Base-by-base conservation (phyloP, 169 alveolate species). In the Cryptosporidium baileyi region DNA sequence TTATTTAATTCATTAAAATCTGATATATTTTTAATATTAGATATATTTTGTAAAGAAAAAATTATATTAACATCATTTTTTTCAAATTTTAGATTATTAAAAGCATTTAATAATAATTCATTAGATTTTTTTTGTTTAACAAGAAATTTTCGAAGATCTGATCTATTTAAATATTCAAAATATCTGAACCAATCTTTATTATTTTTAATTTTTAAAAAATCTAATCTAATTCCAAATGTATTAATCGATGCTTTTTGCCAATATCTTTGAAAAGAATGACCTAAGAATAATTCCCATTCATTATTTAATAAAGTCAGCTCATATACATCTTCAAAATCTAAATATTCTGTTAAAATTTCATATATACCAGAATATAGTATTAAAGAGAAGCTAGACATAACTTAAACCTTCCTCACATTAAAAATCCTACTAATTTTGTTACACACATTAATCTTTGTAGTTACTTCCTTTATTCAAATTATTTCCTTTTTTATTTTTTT, bases 241-340 rank as follows among this genome's bases (percentile, higher is more conserved):
- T 49, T 9, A 47, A 49, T 34, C 1, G 82, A 45, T 44, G 63
- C 82, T 49, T 36, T 67, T 45, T 52, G 32, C 82, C 82, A 67
- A 32, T 49, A 67, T 67, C 34, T 67, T 8, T 41, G 60, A 67
- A 49, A 49, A 26, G 63, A 30, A 28, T 57, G 60, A 9, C 82
- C 82, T 38, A 67, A 15, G 17, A 41, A 51, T 17, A 32, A 22
- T 19, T 38, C 36, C 82, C 82, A 67, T 52, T 47, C 82, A 19
- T 44, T 34, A 67, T 40, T 67, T 67, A 67, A 0, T 13, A 34
- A 49, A 13, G 82, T 40, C 30, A 67, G 34, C 47, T 67, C 82
- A 8, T 49, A 38, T 9, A 67, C 82, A 67, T 67, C 82, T 17
- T 67, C 65, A 30, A 9, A 32, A 45, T 51, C 65, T 52, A 67